Conservation (phyloP, 257 asterid species). For the Phtheirospermum japonicum region DNA sequence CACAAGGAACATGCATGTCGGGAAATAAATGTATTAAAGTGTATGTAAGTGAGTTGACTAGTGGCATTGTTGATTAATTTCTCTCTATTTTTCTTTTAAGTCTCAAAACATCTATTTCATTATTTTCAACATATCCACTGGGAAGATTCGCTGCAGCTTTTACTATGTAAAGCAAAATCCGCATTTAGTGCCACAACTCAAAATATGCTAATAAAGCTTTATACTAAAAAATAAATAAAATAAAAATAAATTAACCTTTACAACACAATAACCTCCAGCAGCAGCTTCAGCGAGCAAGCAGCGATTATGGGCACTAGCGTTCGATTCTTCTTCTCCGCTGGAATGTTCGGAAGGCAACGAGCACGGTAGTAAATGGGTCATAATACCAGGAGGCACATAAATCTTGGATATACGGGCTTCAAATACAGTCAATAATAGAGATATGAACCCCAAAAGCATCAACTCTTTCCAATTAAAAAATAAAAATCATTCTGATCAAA, state of each 20-base stretch:
- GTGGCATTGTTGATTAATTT: too few species aligned
- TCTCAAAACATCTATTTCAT: too few species aligned
- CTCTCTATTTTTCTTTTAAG: too few species aligned
- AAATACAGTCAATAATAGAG: slow-evolving; percentile 68
- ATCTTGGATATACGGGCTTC: slow-evolving; percentile 56
- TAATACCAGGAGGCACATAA: slow-evolving; percentile 42
- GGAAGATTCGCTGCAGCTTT: too few species aligned
- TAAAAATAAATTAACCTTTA: slow-evolving; percentile 39
- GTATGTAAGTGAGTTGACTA: too few species aligned
- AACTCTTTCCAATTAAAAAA: slow-evolving; percentile 44
- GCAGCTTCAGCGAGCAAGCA: slow-evolving; percentile 58
- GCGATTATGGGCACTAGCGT: slow-evolving; percentile 33
- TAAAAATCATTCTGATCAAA: too few species aligned
- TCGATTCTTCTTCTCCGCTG: neutral
- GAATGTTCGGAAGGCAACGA: slow-evolving; percentile 29
- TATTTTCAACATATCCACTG: too few species aligned
- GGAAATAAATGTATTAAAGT: neutral
- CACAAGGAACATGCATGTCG: too few species aligned
- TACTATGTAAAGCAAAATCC: too few species aligned
- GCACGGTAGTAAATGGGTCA: slow-evolving; percentile 59
- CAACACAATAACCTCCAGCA: slow-evolving; percentile 47
- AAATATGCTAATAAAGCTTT: too few species aligned
- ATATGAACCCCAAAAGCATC: slow-evolving; percentile 84
- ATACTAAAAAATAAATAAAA: too few species aligned
- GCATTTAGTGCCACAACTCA: too few species aligned